A percentile compares a stretch with the other conserved stretches of the same genome.
Evolutionary conservation across 108 stramenopile species (phyloP).

Genomic region (Pseudonitzschia delicatissima): DNA sequence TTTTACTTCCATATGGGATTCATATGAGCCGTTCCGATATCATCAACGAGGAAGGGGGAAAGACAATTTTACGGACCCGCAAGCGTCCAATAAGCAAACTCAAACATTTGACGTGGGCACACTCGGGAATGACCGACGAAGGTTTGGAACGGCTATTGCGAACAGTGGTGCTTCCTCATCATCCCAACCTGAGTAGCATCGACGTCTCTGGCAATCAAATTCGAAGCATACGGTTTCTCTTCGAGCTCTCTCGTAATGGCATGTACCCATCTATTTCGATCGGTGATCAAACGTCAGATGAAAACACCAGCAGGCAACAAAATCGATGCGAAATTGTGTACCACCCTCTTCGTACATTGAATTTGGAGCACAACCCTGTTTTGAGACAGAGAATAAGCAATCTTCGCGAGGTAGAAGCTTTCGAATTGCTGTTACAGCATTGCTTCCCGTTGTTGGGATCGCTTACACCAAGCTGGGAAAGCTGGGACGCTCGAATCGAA

Average conservation of each 20-base stretch:
- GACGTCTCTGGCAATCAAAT: conserved; percentile 8
- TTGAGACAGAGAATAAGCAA: not conserved
- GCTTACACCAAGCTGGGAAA: not conserved
- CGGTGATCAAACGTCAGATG: not conserved
- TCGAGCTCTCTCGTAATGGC: too few species aligned
- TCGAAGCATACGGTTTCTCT: conserved; percentile 1
- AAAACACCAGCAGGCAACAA: not conserved
- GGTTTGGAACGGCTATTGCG: not conserved
- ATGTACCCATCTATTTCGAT: too few species aligned
- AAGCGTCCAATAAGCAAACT: too few species aligned
- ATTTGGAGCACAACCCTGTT: conserved; percentile 8
- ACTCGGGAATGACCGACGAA: conserved; percentile 5
- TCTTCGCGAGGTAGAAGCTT: not conserved
- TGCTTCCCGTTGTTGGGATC: conserved; percentile 2
- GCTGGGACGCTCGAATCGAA: conserved; percentile 4
- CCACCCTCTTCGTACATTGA: conserved; percentile 5
- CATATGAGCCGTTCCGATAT: too few species aligned
- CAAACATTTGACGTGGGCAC: not conserved
- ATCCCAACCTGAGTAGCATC: conserved; percentile 6
- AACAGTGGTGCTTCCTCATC: not conserved
- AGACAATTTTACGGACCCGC: too few species aligned
- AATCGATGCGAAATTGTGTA: not conserved
- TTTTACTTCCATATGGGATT: not conserved
- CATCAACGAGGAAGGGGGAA: too few species aligned
- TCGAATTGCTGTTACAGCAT: not conserved